Percentiles rank a stretch among this genome's conserved stretches.
These are phyloP conservation scores for Leptomonas pyrrhocoris DNA, from an alignment of 208 protist species.

Conservation along the genomic window DNA sequence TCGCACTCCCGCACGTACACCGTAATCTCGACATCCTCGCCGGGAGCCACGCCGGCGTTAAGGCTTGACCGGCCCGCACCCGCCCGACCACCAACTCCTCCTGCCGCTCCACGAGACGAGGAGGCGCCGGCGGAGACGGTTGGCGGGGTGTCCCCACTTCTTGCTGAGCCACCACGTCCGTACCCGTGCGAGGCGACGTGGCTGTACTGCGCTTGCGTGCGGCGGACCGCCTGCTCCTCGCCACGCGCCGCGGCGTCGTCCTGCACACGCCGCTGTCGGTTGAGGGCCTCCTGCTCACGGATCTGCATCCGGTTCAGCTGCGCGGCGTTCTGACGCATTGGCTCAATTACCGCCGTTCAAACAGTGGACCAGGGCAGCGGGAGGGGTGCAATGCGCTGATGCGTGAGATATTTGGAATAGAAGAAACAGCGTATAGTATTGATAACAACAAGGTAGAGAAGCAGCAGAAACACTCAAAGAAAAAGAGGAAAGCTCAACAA, in stretches of 20 bases:
- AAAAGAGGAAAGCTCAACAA: too few species aligned
- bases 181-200: constrained; percentile 72
- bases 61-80: neutral
- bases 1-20: constrained; percentile 91
- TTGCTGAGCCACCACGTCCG: constrained; percentile 19
- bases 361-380: too few species aligned
- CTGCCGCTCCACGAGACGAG: neutral
- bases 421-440: too few species aligned
- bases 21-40: constrained; percentile 74
- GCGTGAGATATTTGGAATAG: too few species aligned
- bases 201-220: constrained; percentile 64
- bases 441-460: too few species aligned
- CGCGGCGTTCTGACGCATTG: constrained; percentile 66
- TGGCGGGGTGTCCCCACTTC: neutral
- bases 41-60: constrained; percentile 1
- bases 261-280: constrained; percentile 60
- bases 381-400: too few species aligned
- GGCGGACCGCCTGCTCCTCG: constrained; percentile 31
- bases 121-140: neutral
- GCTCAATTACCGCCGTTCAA: too few species aligned
- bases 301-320: constrained; percentile 80
- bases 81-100: neutral
- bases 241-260: constrained; percentile 47
- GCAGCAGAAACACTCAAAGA: too few species aligned
- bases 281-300: constrained; percentile 86